These are phyloP conservation scores for Tetracladium marchalianum DNA, from an alignment of 495 filamentous ascomycete species.

Conservation along the genomic window DNA sequence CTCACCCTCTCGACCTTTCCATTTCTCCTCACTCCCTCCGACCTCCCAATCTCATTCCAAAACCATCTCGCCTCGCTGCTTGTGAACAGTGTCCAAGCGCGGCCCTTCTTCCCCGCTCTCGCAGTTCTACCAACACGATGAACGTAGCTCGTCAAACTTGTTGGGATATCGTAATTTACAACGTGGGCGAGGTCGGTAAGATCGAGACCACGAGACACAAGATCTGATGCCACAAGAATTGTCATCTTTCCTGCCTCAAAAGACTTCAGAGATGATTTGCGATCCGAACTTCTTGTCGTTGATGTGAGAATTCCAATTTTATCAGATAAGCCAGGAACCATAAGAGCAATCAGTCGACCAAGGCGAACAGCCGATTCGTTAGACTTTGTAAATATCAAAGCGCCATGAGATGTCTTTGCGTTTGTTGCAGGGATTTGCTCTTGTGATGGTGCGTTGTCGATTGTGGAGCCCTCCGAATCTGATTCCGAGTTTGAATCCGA, in stretches of 20 bases:
- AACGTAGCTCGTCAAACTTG: slow-evolving; percentile 70
- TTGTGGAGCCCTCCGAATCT: slow-evolving; percentile 8
- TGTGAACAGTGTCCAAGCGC: slow-evolving; percentile 74
- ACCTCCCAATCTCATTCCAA: slow-evolving; percentile 60
- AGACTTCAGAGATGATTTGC: slow-evolving; percentile 47
- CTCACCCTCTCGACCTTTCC: slow-evolving; percentile 30
- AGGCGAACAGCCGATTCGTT: slow-evolving; percentile 78
- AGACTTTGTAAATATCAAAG: slow-evolving; percentile 80
- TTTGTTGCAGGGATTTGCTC: background rate
- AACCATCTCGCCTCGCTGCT: slow-evolving; percentile 80
- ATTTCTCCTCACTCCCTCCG: slow-evolving; percentile 15
- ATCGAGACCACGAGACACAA: slow-evolving; percentile 89
- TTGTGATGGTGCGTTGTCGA: slow-evolving; percentile 16
- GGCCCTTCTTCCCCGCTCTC: slow-evolving; percentile 64
- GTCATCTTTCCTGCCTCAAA: slow-evolving; percentile 55
- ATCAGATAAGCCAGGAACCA: slow-evolving; percentile 47
- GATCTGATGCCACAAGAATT: slow-evolving; percentile 81
- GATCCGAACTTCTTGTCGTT: slow-evolving; percentile 51
- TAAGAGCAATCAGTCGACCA: slow-evolving; percentile 59
- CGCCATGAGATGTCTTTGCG: slow-evolving; percentile 24
- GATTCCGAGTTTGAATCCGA: slow-evolving; percentile 19
- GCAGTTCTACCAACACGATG: slow-evolving; percentile 92
- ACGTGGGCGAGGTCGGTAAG: slow-evolving; percentile 69
- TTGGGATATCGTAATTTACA: slow-evolving; percentile 89
- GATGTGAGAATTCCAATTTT: slow-evolving; percentile 66